Evolutionary conservation across 1,139 yeast genomes (phyloP), one percentile per base, ranked within the genome.

Genomic region (Blastobotrys aristatus): DNA sequence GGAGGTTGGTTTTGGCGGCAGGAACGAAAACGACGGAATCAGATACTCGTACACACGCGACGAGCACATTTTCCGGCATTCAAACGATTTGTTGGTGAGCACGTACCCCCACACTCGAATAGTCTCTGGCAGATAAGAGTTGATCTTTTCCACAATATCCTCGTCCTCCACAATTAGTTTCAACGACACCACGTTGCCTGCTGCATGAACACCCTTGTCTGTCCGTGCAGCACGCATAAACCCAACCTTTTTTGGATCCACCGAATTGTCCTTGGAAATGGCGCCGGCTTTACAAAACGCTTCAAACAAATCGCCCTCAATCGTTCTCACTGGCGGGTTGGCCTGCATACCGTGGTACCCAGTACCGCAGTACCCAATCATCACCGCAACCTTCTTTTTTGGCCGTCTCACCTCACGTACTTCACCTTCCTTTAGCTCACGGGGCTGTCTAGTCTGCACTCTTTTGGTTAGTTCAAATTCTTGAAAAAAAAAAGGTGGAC

Each of bases 191-290:
- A 92, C 89, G 63, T 92, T 92, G 24, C 98, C 97, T 4, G 97
- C 97, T 22, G 99, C 98, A 67, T 92, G 99, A 14, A 92, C 99
- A 53, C 98, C 99, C 67, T 92, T 94, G 65, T 92, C 99, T 4
- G 99, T 92, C 67, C 98, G 76, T 2, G 98, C 98, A 40, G 97
- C 96, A 60, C 99, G 78, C 86, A 87, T 84, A 60, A 94, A 86
- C 0, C 94, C 90, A 48, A 83, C 82, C 63, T 92, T 92, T 64
- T 87, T 89, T 57, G 94, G 79, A 64, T 92, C 98, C 53, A 81
- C 83, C 3, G 96, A 80, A 66, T 92, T 92, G 60, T 87, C 95
- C 50, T 80, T 78, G 0, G 96, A 86, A 50, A 92, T 79, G 6
- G 96, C 97, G 16, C 97, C 97, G 1, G 96, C 92, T 52, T 76